Evolutionary conservation across 768 basidiomycete species (phyloP).

Genomic region (Suillus tomentosus): DNA sequence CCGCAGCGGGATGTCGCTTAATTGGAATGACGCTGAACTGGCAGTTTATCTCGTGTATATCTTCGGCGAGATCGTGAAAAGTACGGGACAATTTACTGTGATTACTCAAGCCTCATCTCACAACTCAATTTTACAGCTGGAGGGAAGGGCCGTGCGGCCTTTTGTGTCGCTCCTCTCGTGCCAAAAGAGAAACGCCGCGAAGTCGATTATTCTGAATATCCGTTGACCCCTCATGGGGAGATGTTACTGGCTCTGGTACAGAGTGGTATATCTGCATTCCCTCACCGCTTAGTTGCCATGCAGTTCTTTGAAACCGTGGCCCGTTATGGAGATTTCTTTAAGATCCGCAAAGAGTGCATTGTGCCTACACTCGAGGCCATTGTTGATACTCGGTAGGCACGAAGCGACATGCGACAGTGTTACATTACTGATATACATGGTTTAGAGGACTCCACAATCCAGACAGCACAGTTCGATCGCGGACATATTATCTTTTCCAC

Average conservation of each 20-base stretch:
- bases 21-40: constrained; percentile 94
- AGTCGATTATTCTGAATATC: constrained; percentile 75
- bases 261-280: constrained; percentile 80
- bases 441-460: constrained; percentile 84
- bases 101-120: constrained; percentile 10
- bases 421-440: constrained; percentile 12
- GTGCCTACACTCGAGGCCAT: constrained; percentile 87
- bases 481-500: constrained; percentile 91
- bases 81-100: constrained; percentile 43
- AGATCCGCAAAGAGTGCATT: constrained; percentile 86
- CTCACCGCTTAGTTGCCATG: constrained; percentile 79
- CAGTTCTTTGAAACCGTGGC: constrained; percentile 92
- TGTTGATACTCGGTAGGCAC: constrained; percentile 73
- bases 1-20: constrained; percentile 55
- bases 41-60: constrained; percentile 92
- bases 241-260: constrained; percentile 83
- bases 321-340: constrained; percentile 97
- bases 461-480: constrained; percentile 65
- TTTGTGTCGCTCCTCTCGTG: constrained; percentile 74
- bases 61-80: constrained; percentile 91
- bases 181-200: constrained; percentile 69
- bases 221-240: constrained; percentile 88
- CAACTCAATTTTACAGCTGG: constrained; percentile 46
- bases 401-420: not conserved
- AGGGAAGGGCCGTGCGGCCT: constrained; percentile 81